Evolutionary conservation across 2,329 filamentous ascomycete species (phyloP).

Genomic region (Ophiosphaerella narmari): DNA sequence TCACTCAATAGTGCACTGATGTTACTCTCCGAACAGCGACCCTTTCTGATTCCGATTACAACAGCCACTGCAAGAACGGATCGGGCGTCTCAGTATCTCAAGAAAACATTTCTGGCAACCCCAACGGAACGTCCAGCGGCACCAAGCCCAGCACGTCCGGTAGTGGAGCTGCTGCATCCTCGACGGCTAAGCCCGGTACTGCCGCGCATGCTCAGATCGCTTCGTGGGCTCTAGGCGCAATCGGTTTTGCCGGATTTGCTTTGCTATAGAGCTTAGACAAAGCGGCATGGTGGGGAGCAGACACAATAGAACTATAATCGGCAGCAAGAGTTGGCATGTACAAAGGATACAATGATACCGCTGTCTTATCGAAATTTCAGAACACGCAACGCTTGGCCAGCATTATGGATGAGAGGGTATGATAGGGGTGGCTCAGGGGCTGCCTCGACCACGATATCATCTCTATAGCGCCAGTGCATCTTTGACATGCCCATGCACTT

Average conservation of each 20-base stretch:
- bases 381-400: too few species aligned
- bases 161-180: slow-evolving; percentile 17
- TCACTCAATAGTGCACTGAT: slow-evolving; percentile 66
- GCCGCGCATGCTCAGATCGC: slow-evolving; percentile 37
- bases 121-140: slow-evolving; percentile 50
- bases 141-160: slow-evolving; percentile 18
- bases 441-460: too few species aligned
- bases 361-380: too few species aligned
- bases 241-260: slow-evolving; percentile 38
- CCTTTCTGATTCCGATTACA: slow-evolving; percentile 50
- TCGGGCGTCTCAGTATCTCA: slow-evolving; percentile 57
- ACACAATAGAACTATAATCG: background rate
- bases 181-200: slow-evolving; percentile 22
- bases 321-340: too few species aligned
- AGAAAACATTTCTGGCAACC: slow-evolving; percentile 50
- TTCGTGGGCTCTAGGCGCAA: slow-evolving; percentile 42
- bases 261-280: slow-evolving; percentile 24
- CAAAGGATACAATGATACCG: too few species aligned
- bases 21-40: slow-evolving; percentile 66
- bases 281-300: background rate
- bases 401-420: too few species aligned
- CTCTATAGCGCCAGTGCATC: too few species aligned
- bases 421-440: too few species aligned
- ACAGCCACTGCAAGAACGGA: slow-evolving; percentile 62
- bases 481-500: too few species aligned